Evolutionary conservation across 108 stramenopile genomes (phyloP).

Genomic region (Nannochloropsis oceanica): DNA sequence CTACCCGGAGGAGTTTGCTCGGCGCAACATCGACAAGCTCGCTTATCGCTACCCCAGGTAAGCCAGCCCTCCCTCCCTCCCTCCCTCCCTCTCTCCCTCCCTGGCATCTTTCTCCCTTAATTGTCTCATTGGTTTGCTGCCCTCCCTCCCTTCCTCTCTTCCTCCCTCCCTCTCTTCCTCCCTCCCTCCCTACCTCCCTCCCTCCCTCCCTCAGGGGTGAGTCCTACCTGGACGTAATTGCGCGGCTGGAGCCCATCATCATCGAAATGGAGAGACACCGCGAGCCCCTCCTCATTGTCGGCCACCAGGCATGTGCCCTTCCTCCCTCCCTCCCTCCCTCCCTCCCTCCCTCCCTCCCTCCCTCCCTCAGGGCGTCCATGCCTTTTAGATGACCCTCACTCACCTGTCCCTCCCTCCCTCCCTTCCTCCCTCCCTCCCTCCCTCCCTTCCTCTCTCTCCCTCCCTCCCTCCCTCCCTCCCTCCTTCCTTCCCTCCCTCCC

Average conservation of each 20-base stretch:
- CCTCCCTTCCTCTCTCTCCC: background rate
- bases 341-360: background rate
- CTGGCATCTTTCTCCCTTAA: background rate
- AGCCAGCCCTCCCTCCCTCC: background rate
- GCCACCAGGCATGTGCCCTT: background rate
- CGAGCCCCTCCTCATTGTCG: constrained; percentile 92
- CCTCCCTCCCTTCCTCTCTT: background rate
- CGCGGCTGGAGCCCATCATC: constrained; percentile 91
- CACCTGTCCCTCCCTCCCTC: background rate
- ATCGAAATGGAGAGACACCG: constrained; percentile 95
- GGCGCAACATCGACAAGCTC: constrained; percentile 27
- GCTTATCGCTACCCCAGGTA: background rate
- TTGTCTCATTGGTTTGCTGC: background rate
- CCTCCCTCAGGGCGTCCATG: constrained; percentile 41
- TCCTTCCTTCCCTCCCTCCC: background rate
- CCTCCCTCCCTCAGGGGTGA: constrained; percentile 50
- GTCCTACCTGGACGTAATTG: constrained; percentile 95
- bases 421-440: background rate
- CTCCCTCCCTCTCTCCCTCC: background rate
- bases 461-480: background rate
- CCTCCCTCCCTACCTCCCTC: background rate
- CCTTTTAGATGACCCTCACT: constrained; percentile 92
- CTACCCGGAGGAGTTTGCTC: constrained; percentile 14
- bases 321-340: background rate
- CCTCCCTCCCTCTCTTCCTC: background rate